Percentiles rank a stretch among this genome's conserved stretches.
phyloP scores from a whole-genome alignment of 176 grass and related monocot species.

The Oryza coarctata region DNA sequence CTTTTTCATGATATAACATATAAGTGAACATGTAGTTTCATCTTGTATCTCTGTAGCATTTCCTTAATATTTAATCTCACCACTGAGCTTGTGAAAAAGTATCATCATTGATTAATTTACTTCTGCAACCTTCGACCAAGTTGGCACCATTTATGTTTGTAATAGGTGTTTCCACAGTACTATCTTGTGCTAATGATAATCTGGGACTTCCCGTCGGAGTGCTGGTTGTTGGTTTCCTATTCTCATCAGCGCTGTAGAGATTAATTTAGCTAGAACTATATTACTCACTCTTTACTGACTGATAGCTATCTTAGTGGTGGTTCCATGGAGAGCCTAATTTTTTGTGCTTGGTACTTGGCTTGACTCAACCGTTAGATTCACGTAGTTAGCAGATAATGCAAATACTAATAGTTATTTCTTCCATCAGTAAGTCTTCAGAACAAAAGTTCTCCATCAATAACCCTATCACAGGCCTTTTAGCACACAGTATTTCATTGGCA shows the following conservation, averaged over 20 bases:
- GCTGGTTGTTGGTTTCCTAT: not conserved
- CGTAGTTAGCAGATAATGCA: not conserved
- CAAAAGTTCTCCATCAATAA: not conserved
- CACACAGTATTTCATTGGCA: not conserved
- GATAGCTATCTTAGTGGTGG: not conserved
- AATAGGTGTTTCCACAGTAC: not conserved
- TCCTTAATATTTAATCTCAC: not conserved
- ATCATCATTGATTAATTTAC: not conserved
- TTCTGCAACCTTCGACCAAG: not conserved
- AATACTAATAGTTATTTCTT: not conserved
- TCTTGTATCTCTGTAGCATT: not conserved
- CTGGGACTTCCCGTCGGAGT: not conserved
- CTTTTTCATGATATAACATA: not conserved
- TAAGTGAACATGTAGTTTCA: constrained; percentile 11
- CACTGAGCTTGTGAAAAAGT: not conserved
- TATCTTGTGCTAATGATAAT: not conserved
- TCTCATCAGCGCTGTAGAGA: not conserved
- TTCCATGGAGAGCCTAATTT: not conserved
- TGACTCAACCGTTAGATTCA: not conserved
- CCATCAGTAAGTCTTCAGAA: not conserved
- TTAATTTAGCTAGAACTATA: not conserved
- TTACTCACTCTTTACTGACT: not conserved
- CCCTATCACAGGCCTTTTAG: not conserved
- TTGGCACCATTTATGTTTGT: not conserved
- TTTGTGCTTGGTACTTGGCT: not conserved